phyloP scores from a whole-genome alignment of 495 filamentous ascomycete genomes.

The Neurospora africana region DNA sequence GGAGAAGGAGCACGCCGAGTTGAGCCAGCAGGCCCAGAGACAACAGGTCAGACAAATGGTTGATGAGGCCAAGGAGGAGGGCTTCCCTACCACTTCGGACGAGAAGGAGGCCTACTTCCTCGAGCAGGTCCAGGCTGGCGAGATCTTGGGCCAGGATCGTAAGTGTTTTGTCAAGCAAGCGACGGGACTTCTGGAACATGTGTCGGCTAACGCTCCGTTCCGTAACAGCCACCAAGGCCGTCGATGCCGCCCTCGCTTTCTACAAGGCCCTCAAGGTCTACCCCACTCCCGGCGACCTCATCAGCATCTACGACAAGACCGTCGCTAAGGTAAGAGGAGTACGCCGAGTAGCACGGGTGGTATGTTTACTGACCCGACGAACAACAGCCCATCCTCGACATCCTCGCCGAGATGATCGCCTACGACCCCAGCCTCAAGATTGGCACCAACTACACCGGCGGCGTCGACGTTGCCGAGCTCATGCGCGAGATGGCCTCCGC shows the following conservation, averaged over 20 bases:
- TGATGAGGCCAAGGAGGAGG: constrained; percentile 71
- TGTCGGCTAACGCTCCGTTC: neutral
- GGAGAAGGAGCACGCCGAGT: constrained; percentile 68
- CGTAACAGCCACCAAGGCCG: constrained; percentile 49
- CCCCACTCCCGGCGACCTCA: constrained; percentile 82
- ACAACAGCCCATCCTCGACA: constrained; percentile 71
- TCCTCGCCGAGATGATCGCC: constrained; percentile 96
- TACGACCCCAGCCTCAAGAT: constrained; percentile 66
- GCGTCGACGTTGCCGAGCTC: constrained; percentile 22
- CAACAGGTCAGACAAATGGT: constrained; percentile 61
- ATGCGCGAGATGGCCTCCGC: constrained; percentile 25
- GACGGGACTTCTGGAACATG: neutral
- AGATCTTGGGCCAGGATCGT: constrained; percentile 53
- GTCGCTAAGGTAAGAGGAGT: constrained; percentile 60
- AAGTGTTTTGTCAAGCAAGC: constrained; percentile 10
- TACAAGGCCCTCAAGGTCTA: constrained; percentile 99
- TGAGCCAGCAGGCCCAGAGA: constrained; percentile 55
- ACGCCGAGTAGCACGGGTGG: neutral
- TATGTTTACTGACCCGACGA: neutral
- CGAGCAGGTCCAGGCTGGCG: constrained; percentile 80
- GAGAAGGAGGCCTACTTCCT: constrained; percentile 82
- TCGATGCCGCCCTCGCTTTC: constrained; percentile 88
- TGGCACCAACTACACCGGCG: constrained; percentile 35
- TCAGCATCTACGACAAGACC: constrained; percentile 95
- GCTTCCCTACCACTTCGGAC: constrained; percentile 81